Evolutionary conservation across 306 rosid genomes (phyloP).

Genomic region (Casuarina cunninghamiana): DNA sequence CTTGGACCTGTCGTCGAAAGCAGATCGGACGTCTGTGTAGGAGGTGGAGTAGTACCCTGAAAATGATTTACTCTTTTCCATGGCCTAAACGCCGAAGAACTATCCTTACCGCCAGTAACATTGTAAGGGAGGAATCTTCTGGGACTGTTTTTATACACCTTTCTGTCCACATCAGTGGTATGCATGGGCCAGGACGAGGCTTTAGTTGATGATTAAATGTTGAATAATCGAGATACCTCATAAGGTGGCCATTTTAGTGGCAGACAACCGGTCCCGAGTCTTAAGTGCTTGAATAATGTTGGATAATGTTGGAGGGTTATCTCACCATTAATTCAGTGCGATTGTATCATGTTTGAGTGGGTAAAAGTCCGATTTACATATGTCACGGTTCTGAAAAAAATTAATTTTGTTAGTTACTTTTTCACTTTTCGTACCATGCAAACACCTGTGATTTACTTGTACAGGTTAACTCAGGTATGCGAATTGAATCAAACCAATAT

Average conservation of each 20-base stretch:
- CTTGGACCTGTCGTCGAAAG: constrained; percentile 42
- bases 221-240: background rate
- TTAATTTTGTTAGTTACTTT: no score
- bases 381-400: no score
- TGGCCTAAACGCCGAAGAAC: background rate
- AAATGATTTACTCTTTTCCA: constrained; percentile 62
- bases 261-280: background rate
- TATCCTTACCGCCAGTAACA: background rate
- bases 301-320: background rate
- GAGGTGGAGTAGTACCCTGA: constrained; percentile 35
- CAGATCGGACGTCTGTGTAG: constrained; percentile 34
- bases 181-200: background rate
- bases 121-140: background rate
- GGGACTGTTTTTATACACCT: no score
- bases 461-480: no score
- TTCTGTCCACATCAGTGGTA: background rate
- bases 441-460: no score
- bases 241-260: background rate
- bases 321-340: background rate
- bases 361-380: no score
- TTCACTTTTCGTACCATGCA: no score
- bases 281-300: background rate
- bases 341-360: no score
- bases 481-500: no score
- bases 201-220: background rate